A percentile compares a stretch with the other conserved stretches of the same genome.
Conservation (phyloP, 2,329 filamentous ascomycete genomes). For the Zasmidium cellare region DNA sequence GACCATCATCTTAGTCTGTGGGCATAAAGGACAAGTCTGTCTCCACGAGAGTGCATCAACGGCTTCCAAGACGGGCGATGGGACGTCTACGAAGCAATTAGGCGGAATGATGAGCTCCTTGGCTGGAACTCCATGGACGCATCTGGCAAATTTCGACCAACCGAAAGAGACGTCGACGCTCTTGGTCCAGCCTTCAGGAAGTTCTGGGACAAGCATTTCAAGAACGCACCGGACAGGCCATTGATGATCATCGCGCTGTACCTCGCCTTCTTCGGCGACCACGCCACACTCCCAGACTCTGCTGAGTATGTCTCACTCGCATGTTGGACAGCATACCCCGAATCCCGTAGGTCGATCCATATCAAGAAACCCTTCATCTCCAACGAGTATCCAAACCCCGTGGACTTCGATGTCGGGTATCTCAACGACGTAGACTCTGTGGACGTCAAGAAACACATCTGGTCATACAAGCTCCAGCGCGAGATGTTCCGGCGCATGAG, state of each 20-base stretch:
- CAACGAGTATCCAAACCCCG: constrained; percentile 29
- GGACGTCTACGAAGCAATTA: constrained; percentile 46
- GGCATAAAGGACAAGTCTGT: constrained; percentile 51
- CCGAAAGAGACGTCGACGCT: constrained; percentile 50
- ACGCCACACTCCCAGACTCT: constrained; percentile 10
- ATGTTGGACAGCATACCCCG: constrained; percentile 59
- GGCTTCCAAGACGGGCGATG: constrained; percentile 50
- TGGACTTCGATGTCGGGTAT: constrained; percentile 28
- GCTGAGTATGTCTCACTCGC: constrained; percentile 53
- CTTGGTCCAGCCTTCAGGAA: constrained; percentile 55
- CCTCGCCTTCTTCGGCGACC: constrained; percentile 31
- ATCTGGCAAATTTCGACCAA: constrained; percentile 55
- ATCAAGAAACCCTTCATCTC: constrained; percentile 50
- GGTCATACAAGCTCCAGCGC: constrained; percentile 65
- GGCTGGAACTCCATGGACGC: constrained; percentile 61
- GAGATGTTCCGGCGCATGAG: constrained; percentile 59
- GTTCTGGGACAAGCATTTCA: constrained; percentile 58
- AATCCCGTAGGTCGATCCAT: constrained; percentile 62
- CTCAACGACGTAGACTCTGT: constrained; percentile 53
- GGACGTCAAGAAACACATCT: constrained; percentile 56
- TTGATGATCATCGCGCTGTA: constrained; percentile 46
- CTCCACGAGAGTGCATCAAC: constrained; percentile 53
- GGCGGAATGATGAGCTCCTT: constrained; percentile 50
- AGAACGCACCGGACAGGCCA: constrained; percentile 46
- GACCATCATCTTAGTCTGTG: constrained; percentile 49